phyloP scores from a whole-genome alignment of 768 basidiomycete genomes.

The Trametes cinnabarina region DNA sequence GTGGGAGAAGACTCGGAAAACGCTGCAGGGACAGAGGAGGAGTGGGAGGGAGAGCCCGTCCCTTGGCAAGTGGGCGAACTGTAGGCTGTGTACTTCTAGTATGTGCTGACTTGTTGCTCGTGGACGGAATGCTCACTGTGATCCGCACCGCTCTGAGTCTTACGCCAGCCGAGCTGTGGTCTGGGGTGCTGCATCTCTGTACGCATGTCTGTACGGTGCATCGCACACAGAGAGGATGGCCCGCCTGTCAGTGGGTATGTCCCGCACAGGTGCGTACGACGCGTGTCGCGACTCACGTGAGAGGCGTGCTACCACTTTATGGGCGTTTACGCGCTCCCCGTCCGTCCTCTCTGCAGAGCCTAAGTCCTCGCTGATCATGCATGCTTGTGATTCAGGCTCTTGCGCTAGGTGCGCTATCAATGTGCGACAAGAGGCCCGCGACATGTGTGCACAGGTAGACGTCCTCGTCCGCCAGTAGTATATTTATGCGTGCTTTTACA shows the following conservation, averaged over 20 bases:
- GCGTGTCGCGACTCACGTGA: constrained; percentile 26
- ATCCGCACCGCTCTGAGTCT: constrained; percentile 1
- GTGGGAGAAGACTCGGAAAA: constrained; percentile 39
- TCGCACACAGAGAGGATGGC: too few relatives aligned
- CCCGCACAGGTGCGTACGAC: constrained; percentile 12
- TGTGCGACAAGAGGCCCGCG: neutral
- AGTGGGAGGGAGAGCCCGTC: constrained; percentile 79
- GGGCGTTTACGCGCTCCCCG: constrained; percentile 20
- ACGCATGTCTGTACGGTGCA: neutral
- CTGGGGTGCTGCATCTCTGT: constrained; percentile 1
- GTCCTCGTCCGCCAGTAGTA: constrained; percentile 11
- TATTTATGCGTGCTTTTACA: constrained; percentile 8
- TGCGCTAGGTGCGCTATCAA: constrained; percentile 10
- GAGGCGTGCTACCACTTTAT: constrained; percentile 26
- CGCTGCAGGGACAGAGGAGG: constrained; percentile 36
- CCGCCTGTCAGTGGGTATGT: neutral
- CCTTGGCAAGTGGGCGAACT: constrained; percentile 81
- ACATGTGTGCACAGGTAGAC: constrained; percentile 6
- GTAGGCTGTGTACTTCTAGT: constrained; percentile 35
- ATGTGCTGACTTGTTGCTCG: constrained; percentile 14
- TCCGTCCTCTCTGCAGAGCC: constrained; percentile 7
- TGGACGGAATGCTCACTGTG: constrained; percentile 18
- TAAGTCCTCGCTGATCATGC: constrained; percentile 25
- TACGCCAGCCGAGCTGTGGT: constrained; percentile 11
- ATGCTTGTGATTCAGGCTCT: constrained; percentile 17